Evolutionary conservation across 805 yeast species (phyloP).

Genomic region (Candida rishiriensis): DNA sequence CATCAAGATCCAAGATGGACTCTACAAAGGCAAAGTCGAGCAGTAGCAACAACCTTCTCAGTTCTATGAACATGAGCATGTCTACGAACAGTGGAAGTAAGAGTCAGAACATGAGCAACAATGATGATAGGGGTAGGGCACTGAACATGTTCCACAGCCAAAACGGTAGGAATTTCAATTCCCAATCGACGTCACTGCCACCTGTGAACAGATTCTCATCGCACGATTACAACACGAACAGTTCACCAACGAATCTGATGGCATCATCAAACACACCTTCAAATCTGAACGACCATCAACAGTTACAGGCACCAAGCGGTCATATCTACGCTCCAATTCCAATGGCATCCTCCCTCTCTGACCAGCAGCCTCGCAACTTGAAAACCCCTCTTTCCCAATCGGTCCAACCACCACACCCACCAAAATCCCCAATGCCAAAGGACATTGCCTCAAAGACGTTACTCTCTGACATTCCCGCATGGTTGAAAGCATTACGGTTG

Average conservation of each 20-base stretch:
- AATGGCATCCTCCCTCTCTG: slow-evolving; percentile 5
- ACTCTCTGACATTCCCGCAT: slow-evolving; percentile 77
- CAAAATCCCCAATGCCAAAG: slow-evolving; percentile 43
- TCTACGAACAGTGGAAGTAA: background rate
- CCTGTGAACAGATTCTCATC: slow-evolving; percentile 12
- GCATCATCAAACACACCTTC: background rate
- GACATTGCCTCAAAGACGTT: slow-evolving; percentile 50
- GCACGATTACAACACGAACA: background rate
- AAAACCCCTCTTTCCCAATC: slow-evolving; percentile 3
- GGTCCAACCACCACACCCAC: slow-evolving; percentile 6
- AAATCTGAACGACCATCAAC: background rate
- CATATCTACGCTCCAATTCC: slow-evolving; percentile 15
- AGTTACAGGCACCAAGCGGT: background rate
- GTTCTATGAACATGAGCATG: slow-evolving; percentile 1
- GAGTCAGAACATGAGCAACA: slow-evolving; percentile 6
- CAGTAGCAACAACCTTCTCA: slow-evolving; percentile 1
- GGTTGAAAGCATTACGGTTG: slow-evolving; percentile 85
- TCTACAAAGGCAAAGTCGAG: slow-evolving; percentile 12
- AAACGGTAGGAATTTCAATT: slow-evolving; percentile 11
- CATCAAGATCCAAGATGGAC: slow-evolving; percentile 22
- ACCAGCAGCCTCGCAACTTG: slow-evolving; percentile 8
- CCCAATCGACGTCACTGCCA: slow-evolving; percentile 21
- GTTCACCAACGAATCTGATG: background rate
- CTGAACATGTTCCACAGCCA: slow-evolving; percentile 11
- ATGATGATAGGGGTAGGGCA: slow-evolving; percentile 20